A percentile compares a stretch with the other conserved stretches of the same genome.
Conservation (phyloP, 257 asterid genomes). For the Forsythia viridissima region DNA sequence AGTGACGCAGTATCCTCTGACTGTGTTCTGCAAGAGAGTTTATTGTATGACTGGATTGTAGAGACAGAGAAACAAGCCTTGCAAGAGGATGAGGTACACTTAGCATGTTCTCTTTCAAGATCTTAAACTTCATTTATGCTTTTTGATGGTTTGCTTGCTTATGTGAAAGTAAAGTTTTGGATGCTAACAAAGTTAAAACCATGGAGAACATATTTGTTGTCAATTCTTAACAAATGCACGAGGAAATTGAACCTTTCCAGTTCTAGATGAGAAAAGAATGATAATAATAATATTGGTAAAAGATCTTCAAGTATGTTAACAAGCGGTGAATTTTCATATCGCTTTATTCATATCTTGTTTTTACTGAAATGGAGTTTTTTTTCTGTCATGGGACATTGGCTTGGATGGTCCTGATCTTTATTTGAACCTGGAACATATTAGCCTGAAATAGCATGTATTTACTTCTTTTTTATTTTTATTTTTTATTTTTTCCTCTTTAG, state of each 20-base stretch:
- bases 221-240: background rate
- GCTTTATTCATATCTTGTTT: background rate
- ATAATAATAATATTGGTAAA: background rate
- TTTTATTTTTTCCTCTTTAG: too few relatives aligned
- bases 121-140: background rate
- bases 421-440: too few relatives aligned
- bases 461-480: too few relatives aligned
- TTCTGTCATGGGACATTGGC: too few relatives aligned
- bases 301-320: background rate
- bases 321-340: background rate
- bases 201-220: background rate
- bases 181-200: background rate
- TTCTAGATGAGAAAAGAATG: background rate
- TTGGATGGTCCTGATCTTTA: background rate
- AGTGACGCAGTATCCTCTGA: conserved; percentile 49
- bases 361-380: background rate
- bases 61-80: conserved; percentile 65
- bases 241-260: background rate
- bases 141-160: conserved; percentile 7
- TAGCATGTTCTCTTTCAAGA: conserved; percentile 3
- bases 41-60: conserved; percentile 74
- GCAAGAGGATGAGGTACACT: conserved; percentile 78
- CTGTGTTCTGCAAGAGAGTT: conserved; percentile 67
- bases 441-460: too few relatives aligned
- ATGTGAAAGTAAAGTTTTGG: background rate